phyloP scores from a whole-genome alignment of 805 yeast species.

The Wickerhamiella australiensis region DNA sequence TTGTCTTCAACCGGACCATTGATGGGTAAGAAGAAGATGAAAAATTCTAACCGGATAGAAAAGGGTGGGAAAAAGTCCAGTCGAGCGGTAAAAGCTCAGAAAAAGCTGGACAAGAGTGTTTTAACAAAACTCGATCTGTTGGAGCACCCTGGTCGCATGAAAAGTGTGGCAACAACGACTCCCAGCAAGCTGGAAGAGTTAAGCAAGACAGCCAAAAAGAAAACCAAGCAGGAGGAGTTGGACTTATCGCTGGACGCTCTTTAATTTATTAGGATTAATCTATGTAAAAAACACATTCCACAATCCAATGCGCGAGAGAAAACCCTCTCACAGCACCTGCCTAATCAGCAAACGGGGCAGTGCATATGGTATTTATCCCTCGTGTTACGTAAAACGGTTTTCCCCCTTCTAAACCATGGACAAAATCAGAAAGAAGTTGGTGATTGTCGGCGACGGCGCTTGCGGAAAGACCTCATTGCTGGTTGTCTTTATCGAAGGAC shows the following conservation, averaged over 20 bases:
- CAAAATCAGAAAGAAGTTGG: conserved; percentile 39
- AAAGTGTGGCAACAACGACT: neutral
- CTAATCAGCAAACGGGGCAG: conserved; percentile 1
- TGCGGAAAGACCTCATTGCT: conserved; percentile 85
- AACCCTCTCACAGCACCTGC: neutral
- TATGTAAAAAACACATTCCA: neutral
- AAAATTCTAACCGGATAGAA: neutral
- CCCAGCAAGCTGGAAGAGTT: conserved; percentile 4
- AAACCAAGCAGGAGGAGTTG: neutral
- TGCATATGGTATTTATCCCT: neutral
- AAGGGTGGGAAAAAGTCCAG: neutral
- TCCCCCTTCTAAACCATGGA: conserved; percentile 13
- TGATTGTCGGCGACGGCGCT: conserved; percentile 91
- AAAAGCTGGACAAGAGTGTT: neutral
- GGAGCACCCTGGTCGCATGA: conserved; percentile 8
- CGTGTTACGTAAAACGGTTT: conserved; percentile 1
- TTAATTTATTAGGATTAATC: neutral
- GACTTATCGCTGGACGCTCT: conserved; percentile 1
- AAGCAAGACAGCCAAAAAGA: conserved; percentile 2
- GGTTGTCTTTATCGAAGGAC: conserved; percentile 87
- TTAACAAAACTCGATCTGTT: neutral
- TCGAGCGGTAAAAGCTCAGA: neutral
- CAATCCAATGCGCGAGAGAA: neutral
- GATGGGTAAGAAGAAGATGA: conserved; percentile 7
- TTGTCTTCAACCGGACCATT: conserved; percentile 82